Percentiles rank a stretch among this genome's conserved stretches.
Conservation (phyloP, 2,329 filamentous ascomycete species). For the Cordyceps cicadae region DNA sequence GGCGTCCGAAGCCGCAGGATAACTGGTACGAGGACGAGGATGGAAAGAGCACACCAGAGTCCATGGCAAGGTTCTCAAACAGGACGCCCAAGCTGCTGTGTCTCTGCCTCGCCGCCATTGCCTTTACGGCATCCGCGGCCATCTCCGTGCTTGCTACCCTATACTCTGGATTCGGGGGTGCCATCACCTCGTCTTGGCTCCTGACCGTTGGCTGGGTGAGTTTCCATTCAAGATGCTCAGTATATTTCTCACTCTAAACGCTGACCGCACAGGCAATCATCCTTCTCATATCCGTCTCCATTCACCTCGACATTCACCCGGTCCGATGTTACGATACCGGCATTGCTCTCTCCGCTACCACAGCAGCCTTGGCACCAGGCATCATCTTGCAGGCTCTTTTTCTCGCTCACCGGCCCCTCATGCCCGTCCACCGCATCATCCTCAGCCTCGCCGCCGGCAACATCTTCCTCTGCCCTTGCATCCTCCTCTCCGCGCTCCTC, state of each 20-base stretch:
- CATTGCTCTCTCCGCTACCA: constrained; percentile 40
- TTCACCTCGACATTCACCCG: constrained; percentile 40
- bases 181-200: constrained; percentile 51
- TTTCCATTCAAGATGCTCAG: constrained; percentile 5
- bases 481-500: constrained; percentile 35
- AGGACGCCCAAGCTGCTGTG: constrained; percentile 47
- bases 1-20: constrained; percentile 24
- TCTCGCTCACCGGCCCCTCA: too few species aligned
- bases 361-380: constrained; percentile 35
- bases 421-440: neutral
- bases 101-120: constrained; percentile 42
- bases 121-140: constrained; percentile 47
- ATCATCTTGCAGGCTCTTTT: constrained; percentile 37
- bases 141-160: constrained; percentile 46
- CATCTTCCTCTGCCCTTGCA: constrained; percentile 36
- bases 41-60: constrained; percentile 58
- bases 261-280: constrained; percentile 35
- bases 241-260: neutral
- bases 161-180: constrained; percentile 23
- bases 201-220: constrained; percentile 55
- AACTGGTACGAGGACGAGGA: constrained; percentile 60
- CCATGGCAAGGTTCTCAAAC: constrained; percentile 53
- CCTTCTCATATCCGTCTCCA: constrained; percentile 40
- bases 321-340: constrained; percentile 46
- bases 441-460: constrained; percentile 23